Conservation (phyloP, 176 grass and related monocot genomes). For the Aechmea fasciata region DNA sequence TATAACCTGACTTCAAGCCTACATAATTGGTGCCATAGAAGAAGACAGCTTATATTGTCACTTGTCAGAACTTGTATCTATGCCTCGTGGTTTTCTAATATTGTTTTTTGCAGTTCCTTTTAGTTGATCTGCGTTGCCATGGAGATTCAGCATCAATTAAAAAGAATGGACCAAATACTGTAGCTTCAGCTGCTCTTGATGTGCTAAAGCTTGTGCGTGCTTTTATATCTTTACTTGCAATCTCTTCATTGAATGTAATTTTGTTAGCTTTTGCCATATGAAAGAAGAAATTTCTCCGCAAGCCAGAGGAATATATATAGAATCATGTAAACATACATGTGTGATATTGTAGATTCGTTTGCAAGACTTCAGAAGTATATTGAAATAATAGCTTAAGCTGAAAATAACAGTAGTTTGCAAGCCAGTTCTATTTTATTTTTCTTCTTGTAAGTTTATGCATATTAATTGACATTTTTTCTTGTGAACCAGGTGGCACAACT, state of each 20-base stretch:
- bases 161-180: constrained; percentile 70
- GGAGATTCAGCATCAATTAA: constrained; percentile 69
- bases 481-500: constrained; percentile 65
- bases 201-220: constrained; percentile 83
- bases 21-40: no score
- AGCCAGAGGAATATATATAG: neutral
- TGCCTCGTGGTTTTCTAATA: constrained; percentile 3
- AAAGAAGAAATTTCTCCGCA: neutral
- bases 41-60: neutral
- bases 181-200: constrained; percentile 82
- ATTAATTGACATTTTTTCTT: neutral
- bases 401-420: neutral
- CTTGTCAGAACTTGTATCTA: neutral
- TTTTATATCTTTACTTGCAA: neutral
- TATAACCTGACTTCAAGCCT: no score
- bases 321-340: neutral
- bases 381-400: neutral
- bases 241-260: neutral
- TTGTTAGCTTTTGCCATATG: neutral
- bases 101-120: constrained; percentile 65
- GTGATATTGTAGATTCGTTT: neutral
- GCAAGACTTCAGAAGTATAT: no score
- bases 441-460: neutral
- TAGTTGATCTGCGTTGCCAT: constrained; percentile 97
- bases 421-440: neutral